Percentiles rank a stretch among this genome's conserved stretches.
These are phyloP conservation scores for Amaranthus tricolor DNA, from an alignment of 179 eudicot genomes.

Conservation along the genomic window DNA sequence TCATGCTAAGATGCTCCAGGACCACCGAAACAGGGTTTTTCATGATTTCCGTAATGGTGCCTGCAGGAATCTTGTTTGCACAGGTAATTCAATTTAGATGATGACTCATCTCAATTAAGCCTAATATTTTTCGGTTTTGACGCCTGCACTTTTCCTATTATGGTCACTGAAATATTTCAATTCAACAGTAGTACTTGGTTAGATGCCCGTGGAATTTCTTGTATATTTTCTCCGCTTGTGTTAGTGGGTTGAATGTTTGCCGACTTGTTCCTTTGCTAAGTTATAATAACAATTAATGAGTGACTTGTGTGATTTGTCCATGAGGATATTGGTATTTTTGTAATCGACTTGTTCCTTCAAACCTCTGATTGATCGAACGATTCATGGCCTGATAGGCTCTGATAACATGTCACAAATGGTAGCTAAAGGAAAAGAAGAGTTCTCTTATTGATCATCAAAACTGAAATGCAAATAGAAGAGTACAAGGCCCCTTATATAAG, in stretches of 20 bases:
- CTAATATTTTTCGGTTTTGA: neutral
- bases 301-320: neutral
- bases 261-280: neutral
- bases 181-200: neutral
- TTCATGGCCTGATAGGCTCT: too few species aligned
- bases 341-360: neutral
- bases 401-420: too few species aligned
- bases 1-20: slow-evolving; percentile 89
- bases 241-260: neutral
- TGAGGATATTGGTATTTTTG: neutral
- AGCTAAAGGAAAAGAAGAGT: too few species aligned
- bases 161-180: neutral
- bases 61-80: slow-evolving; percentile 85
- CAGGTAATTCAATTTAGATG: slow-evolving; percentile 41
- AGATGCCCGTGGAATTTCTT: neutral
- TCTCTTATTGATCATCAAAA: too few species aligned
- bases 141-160: neutral
- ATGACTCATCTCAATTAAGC: neutral
- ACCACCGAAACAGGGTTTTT: slow-evolving; percentile 77
- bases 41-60: slow-evolving; percentile 88
- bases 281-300: neutral
- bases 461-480: too few species aligned
- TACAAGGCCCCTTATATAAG: too few species aligned
- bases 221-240: neutral
- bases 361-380: too few species aligned